Evolutionary conservation across 2,329 filamentous ascomycete species (phyloP), one percentile per base, ranked within the genome.

Genomic region (Diaporthe amygdali): DNA sequence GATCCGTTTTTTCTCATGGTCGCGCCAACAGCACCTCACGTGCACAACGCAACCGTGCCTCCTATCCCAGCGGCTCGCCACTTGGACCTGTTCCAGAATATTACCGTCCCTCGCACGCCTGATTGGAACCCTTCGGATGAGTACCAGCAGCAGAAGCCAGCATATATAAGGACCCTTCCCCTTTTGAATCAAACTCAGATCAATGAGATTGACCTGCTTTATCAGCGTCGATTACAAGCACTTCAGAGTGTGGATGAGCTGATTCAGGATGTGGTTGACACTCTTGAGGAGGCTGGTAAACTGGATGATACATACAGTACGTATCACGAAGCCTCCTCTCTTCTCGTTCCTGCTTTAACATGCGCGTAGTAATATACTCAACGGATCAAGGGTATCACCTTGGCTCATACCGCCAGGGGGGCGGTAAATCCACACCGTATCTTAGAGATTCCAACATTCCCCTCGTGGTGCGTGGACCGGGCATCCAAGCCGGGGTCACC

Each of bases 21-120:
- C 12, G 89, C 92, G 0, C 92, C 92, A 0, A 85, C 91, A 8
- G 91, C 89, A 0, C 92, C 92, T 0, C 92, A 94, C 75, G 86
- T 86, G 27, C 89, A 90, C 72, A 81, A 87, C 5, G 20, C 32
- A 20, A 59, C 59, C 2, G 81, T 79, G 4, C 83, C 84, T 0
- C 90, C 90, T 0, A 83, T 92, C 20, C 85, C 91, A 0, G 85
- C 90, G 0, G 82, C 88, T 52, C 83, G 91, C 52, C 91, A 94
- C 73, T 82, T 85, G 51, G 80, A 91, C 76, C 83, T 93, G 0
- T 94, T 94, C 76, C 77, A 84, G 2, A 85, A 88, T 34, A 85
- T 83, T 0, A 86, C 83, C 30, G 86, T 93, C 0, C 92, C 92
- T 0, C 82, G 92, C 8, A 90, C 86, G 0, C 80, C 84, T 0